These are phyloP conservation scores for Gaultheria prostrata DNA, from an alignment of 148 eudicot genomes.

Conservation along the genomic window DNA sequence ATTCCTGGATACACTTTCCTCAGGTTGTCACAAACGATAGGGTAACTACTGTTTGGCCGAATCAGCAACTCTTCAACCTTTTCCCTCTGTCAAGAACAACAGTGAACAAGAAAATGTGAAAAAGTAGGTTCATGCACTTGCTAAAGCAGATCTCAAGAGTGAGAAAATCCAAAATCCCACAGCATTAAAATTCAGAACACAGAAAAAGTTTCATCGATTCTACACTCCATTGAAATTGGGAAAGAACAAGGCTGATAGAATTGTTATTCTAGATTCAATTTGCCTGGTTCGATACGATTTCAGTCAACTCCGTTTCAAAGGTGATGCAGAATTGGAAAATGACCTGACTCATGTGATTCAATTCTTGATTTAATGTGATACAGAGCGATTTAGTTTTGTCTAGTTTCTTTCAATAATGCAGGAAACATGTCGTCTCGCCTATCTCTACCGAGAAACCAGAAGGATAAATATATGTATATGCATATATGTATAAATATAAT, in stretches of 20 bases:
- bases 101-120: slow-evolving; percentile 1
- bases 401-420: not conserved
- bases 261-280: not conserved
- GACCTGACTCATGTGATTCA: not conserved
- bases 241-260: not conserved
- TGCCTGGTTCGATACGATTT: not conserved
- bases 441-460: no score
- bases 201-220: not conserved
- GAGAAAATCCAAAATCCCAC: not conserved
- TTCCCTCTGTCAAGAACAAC: slow-evolving; percentile 44
- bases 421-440: not conserved
- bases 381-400: not conserved
- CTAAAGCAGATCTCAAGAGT: not conserved
- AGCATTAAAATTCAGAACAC: not conserved
- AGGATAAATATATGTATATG: no score
- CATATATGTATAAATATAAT: not conserved
- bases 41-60: slow-evolving; percentile 38
- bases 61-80: slow-evolving; percentile 61
- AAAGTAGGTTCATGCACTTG: not conserved
- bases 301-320: not conserved
- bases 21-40: slow-evolving; percentile 64
- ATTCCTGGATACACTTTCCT: slow-evolving; percentile 74
- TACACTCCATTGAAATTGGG: not conserved
- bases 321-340: not conserved
- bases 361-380: not conserved